Percentiles rank a stretch among this genome's conserved stretches.
These are phyloP conservation scores for Pseudogymnoascus destructans DNA, from an alignment of 2,329 filamentous ascomycete species.

Conservation along the genomic window DNA sequence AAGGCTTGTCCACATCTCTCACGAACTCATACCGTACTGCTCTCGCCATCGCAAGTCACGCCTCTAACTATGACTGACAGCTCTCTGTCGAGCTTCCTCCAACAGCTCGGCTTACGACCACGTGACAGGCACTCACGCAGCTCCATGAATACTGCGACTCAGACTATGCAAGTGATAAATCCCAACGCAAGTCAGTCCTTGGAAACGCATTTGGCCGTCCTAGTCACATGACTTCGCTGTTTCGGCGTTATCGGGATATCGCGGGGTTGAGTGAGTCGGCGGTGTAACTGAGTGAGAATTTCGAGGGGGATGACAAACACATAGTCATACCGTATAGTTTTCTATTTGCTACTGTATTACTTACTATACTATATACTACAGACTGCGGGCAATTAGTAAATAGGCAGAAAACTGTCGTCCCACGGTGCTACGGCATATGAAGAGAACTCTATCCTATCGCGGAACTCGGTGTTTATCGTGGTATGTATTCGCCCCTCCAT, in stretches of 20 bases:
- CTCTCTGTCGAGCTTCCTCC: not conserved
- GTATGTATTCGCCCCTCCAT: constrained; percentile 1
- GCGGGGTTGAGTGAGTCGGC: not conserved
- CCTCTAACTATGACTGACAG: not conserved
- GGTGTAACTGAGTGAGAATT: constrained; percentile 1
- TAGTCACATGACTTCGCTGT: not conserved
- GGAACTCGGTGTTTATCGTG: constrained; percentile 4
- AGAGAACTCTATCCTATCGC: not conserved
- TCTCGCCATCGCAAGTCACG: not conserved
- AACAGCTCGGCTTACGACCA: not conserved
- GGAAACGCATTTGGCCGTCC: too few relatives aligned
- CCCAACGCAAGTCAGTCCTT: too few relatives aligned
- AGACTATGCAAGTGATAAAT: too few relatives aligned
- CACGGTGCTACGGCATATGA: not conserved
- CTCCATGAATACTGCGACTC: too few relatives aligned
- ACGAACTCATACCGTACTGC: not conserved
- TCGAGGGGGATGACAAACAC: not conserved
- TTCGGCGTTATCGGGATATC: not conserved
- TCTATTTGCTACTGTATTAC: not conserved
- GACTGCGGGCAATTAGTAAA: not conserved
- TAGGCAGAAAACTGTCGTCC: not conserved
- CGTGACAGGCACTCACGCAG: not conserved
- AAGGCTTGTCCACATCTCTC: not conserved
- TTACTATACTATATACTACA: not conserved
- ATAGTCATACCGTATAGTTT: not conserved